Evolutionary conservation across 163 green algal species (phyloP), one percentile per base, ranked within the genome.

Genomic region (Smithsoniella earleae): DNA sequence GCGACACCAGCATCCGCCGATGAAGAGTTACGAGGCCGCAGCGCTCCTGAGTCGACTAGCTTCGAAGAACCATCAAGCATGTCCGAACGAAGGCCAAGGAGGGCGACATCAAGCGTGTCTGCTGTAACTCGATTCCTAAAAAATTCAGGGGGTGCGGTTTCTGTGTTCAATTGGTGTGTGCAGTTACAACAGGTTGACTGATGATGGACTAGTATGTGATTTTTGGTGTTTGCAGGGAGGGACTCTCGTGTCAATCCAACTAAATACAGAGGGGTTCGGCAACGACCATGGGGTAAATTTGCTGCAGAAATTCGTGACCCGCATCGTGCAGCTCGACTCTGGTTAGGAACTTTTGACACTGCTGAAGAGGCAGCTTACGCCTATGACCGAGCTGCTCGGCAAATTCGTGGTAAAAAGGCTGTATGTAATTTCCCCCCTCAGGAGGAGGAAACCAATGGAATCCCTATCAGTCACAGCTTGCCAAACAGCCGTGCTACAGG

Each of bases 331-430:
- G 80, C 73, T 33, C 77, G 89, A 2, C 73, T 92, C 34, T 96
- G 90, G 90, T 81, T 96, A 28, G 90, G 90, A 18, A 96, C 90
- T 10, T 96, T 94, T 75, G 90, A 96, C 69, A 91, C 81, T 4
- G 87, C 84, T 5, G 89, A 94, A 77, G 87, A 90, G 74, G 89
- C 89, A 6, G 89, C 89, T 6, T 66, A 80, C 2, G 87, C 89
- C 27, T 95, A 95, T 64, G 89, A 95, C 78, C 77, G 79, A 22
- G 89, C 89, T 0, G 89, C 89, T 5, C 46, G 88, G n/a, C 75
- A 89, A 52, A 95, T 95, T 40, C 83, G 89, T 2, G 89, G 89
- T 2, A 44, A 77, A 2, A 83, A 82, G 58, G 88, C 89, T 0
- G 80, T 85, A 52, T 86, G 80, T 31, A 89, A 89, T 73, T 89